Percentiles rank a stretch among this genome's conserved stretches.
Evolutionary conservation across 768 basidiomycete genomes (phyloP).

Genomic region (Naganishia vishniacii): DNA sequence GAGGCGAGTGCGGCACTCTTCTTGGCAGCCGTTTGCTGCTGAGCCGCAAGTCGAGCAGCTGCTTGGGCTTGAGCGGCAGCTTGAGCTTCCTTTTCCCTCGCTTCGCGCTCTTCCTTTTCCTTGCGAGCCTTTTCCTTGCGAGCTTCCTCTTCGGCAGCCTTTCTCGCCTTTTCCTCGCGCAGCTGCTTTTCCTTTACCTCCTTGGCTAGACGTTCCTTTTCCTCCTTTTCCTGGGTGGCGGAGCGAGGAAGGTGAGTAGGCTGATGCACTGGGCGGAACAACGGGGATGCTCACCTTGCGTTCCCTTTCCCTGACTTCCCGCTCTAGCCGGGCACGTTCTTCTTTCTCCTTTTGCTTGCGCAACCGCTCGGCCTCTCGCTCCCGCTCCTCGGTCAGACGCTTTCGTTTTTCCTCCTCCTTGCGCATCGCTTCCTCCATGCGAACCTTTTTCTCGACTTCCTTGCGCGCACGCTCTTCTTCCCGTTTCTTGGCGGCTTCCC

Average conservation of each 20-base stretch:
- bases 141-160: slow-evolving; percentile 44
- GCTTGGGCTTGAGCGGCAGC: slow-evolving; percentile 30
- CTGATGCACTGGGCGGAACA: slow-evolving; percentile 64
- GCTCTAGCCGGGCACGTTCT: slow-evolving; percentile 51
- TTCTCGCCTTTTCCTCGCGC: slow-evolving; percentile 65
- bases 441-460: slow-evolving; percentile 57
- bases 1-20: slow-evolving; percentile 29
- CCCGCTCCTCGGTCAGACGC: slow-evolving; percentile 49
- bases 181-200: slow-evolving; percentile 56
- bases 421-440: slow-evolving; percentile 54
- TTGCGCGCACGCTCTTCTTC: slow-evolving; percentile 81
- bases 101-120: slow-evolving; percentile 47
- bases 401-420: slow-evolving; percentile 78
- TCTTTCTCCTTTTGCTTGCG: slow-evolving; percentile 50
- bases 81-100: slow-evolving; percentile 31
- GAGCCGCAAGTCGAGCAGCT: slow-evolving; percentile 17
- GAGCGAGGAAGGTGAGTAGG: slow-evolving; percentile 40
- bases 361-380: slow-evolving; percentile 67
- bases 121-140: slow-evolving; percentile 39
- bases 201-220: slow-evolving; percentile 58
- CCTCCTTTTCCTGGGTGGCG: slow-evolving; percentile 46
- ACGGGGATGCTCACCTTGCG: slow-evolving; percentile 54
- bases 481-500: slow-evolving; percentile 69
- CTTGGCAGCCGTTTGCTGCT: slow-evolving; percentile 30
- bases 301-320: slow-evolving; percentile 48